A percentile compares a stretch with the other conserved stretches of the same genome.
Evolutionary conservation across 1,284 basidiomycete genomes (phyloP).

Genomic region (Cutaneotrichosporon sp.): DNA sequence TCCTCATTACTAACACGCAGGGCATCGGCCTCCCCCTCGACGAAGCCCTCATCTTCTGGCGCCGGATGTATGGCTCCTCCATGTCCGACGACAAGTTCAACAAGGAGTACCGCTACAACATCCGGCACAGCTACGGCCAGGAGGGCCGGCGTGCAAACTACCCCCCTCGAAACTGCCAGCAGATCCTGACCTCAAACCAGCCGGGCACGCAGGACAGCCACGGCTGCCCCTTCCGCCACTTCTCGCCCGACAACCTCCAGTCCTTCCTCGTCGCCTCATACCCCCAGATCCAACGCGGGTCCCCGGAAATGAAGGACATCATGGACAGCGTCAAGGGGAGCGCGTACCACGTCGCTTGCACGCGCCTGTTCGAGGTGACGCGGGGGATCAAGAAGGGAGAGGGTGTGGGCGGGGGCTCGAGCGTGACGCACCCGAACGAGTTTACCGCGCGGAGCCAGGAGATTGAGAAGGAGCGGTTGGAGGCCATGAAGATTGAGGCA

Average conservation of each 20-base stretch:
- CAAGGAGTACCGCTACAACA: conserved; percentile 97
- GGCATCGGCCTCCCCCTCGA: conserved; percentile 91
- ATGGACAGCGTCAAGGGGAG: conserved; percentile 74
- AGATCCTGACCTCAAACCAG: conserved; percentile 77
- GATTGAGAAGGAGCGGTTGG: conserved; percentile 38
- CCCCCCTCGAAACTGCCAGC: conserved; percentile 89
- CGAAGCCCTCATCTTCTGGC: conserved; percentile 93
- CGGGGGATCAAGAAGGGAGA: conserved; percentile 90
- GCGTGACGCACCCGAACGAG: conserved; percentile 92
- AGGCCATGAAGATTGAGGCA: conserved; percentile 6
- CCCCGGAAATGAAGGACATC: conserved; percentile 80
- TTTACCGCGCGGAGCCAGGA: conserved; percentile 59
- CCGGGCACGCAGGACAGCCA: conserved; percentile 74
- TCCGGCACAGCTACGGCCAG: conserved; percentile 91
- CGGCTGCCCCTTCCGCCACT: conserved; percentile 95
- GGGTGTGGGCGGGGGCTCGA: conserved; percentile 77
- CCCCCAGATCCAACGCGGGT: conserved; percentile 60
- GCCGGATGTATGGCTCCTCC: conserved; percentile 71
- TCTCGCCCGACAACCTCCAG: conserved; percentile 79
- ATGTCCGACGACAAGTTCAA: conserved; percentile 95
- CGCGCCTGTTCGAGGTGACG: conserved; percentile 93
- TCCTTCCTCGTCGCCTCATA: conserved; percentile 75
- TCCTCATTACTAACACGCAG: conserved; percentile 57
- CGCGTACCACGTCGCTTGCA: conserved; percentile 96
- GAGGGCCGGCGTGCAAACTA: conserved; percentile 96